Evolutionary conservation across 2,329 filamentous ascomycete genomes (phyloP), one percentile per base, ranked within the genome.

Genomic region (Elsinoe australis): DNA sequence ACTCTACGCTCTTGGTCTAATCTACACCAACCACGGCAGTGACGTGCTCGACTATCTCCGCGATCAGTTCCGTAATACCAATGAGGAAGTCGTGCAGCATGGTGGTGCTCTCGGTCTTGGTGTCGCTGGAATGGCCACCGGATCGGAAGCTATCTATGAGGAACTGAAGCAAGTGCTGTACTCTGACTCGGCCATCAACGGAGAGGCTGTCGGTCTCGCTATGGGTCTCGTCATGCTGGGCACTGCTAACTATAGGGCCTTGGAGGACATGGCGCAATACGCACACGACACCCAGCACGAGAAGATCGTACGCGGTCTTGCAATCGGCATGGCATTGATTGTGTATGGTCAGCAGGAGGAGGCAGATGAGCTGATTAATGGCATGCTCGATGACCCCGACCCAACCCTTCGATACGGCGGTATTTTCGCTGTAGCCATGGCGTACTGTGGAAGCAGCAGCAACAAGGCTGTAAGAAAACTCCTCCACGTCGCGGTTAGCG

Each of bases 171-270:
- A 77, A 15, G 86, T 95, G 22, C 75, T 98, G 2, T 95, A 90
- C 68, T 83, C 85, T 4, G 92, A 98, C 65, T 96, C 89, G 5
- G 92, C 92, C 4, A 81, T 98, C 59, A 96, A 95, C 55, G 92
- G 92, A 60, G 92, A 98, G 70, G 92, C 92, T 35, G 89, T 96
- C 39, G 92, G 92, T 59, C 76, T 98, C 50, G 78, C 90, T 9
- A 96, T 98, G 87, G 92, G 92, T 66, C 77, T 98, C 38, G 89
- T 98, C 64, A 98, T 96, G 92, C 73, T 98, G 49, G 92, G 92
- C 49, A 95, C 90, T n/a, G 92, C 90, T 53, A 95, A 95, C 64
- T 83, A 88, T 62, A 88, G 86, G 64, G 89, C 88, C 6, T 71
- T 98, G 5, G 87, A 95, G 62, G 87, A 94, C 58, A 95, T 98